Evolutionary conservation across 345 rosid species (phyloP).

Genomic region (Pistacia atlantica): DNA sequence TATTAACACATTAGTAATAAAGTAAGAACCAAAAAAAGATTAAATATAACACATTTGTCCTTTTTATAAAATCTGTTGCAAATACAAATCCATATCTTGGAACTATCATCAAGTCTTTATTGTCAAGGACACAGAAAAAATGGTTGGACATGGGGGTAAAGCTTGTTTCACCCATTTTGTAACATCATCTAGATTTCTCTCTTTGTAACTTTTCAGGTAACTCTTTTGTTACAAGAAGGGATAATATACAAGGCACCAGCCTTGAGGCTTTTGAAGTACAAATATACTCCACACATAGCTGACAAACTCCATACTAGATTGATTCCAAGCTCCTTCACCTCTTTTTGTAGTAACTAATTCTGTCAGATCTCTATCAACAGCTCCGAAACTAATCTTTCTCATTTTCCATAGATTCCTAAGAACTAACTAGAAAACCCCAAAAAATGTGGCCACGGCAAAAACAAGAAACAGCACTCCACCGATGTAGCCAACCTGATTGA

Average conservation of each 20-base stretch:
- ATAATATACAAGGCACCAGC: neutral
- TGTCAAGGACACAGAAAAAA: neutral
- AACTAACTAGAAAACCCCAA: conserved; percentile 67
- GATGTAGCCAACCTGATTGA: conserved; percentile 79
- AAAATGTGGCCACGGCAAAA: conserved; percentile 86
- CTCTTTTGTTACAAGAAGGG: neutral
- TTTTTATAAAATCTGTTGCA: no score
- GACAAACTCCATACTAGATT: neutral
- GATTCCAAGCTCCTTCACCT: neutral
- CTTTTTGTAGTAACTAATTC: conserved; percentile 1
- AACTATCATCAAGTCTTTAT: neutral
- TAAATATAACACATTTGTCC: no score
- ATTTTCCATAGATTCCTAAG: conserved; percentile 9
- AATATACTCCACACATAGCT: neutral
- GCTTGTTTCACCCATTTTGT: neutral
- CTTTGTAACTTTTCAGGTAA: neutral
- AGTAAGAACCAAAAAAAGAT: no score
- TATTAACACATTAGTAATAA: no score
- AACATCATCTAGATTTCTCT: conserved; percentile 8
- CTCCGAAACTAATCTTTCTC: conserved; percentile 4
- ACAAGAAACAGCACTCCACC: conserved; percentile 88
- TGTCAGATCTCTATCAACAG: neutral
- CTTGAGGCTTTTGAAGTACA: neutral
- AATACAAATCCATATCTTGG: neutral
- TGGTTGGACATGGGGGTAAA: neutral